Evolutionary conservation across 805 yeast genomes (phyloP).

Genomic region (Hanseniaspora mollemarum): DNA sequence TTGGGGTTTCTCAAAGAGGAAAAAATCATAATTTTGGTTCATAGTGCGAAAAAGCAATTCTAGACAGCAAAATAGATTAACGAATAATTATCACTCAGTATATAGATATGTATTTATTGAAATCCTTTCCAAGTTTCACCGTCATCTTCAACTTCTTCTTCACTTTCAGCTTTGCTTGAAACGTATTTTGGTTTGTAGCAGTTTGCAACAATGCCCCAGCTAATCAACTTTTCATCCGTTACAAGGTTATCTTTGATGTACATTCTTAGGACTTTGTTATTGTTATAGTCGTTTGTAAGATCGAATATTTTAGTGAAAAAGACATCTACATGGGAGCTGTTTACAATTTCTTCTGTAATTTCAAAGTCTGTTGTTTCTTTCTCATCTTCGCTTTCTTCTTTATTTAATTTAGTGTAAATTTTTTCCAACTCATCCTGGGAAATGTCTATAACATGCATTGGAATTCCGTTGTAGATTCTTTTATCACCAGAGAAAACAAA

Average conservation of each 20-base stretch:
- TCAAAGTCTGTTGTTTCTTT: slow-evolving; percentile 31
- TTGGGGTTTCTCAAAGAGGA: background rate
- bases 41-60: too few relatives aligned
- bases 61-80: too few relatives aligned
- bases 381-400: slow-evolving; percentile 38
- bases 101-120: background rate
- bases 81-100: too few relatives aligned
- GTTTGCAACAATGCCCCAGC: slow-evolving; percentile 45
- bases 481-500: slow-evolving; percentile 48
- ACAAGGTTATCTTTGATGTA: slow-evolving; percentile 58
- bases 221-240: slow-evolving; percentile 47
- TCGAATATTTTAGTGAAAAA: slow-evolving; percentile 52
- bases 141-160: slow-evolving; percentile 29
- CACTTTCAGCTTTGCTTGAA: slow-evolving; percentile 23
- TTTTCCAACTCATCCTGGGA: slow-evolving; percentile 73
- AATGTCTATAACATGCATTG: slow-evolving; percentile 77
- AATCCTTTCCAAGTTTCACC: slow-evolving; percentile 33
- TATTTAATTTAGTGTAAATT: slow-evolving; percentile 40
- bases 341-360: slow-evolving; percentile 28
- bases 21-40: background rate
- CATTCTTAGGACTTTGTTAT: slow-evolving; percentile 51
- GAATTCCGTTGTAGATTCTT: slow-evolving; percentile 59
- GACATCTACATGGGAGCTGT: slow-evolving; percentile 40
- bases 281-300: slow-evolving; percentile 38
- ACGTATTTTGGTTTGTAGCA: slow-evolving; percentile 11